Evolutionary conservation across 306 rosid species (phyloP), one percentile per base, ranked within the genome.

Genomic region (Dalbergia cultrata): DNA sequence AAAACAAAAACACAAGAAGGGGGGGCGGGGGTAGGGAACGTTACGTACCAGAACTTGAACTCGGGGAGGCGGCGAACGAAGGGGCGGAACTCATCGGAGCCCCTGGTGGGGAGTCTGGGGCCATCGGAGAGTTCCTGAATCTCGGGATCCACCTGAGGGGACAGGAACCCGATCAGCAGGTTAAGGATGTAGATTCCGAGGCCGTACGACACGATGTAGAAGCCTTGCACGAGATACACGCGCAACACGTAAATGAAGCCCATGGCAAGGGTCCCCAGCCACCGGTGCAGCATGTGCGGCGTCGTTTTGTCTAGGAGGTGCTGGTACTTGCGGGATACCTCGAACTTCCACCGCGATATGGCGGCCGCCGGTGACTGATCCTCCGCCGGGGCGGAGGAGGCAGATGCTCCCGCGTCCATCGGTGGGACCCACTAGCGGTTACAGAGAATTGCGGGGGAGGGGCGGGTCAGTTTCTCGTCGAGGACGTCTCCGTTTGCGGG

Each of bases 71-170:
- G 91, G 39, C 98, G 98, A 81, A 95, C 97, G 62, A 95, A 95
- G 45, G 98, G 98, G 12, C 98, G 98, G 67, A 92, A 94, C 83
- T 94, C 97, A 57, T 94, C 97, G 67, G 97, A 88, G 58, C 89
- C 89, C 45, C 94, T 73, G 37, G 97, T 85, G 3, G 98, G 98
- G 12, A 95, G 97, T 8, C 88, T 61, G 43, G 98, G 97, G 9
- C 97, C 97, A 5, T 89, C 92, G 45, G 90, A 69, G 68, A 86
- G 82, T 75, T 88, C 87, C 41, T 67, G 85, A 87, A 89, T 84
- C 87, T 95, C 95, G 2, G 97, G 98, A 83, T 95, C 99, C 35
- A 95, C 97, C 91, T 95, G 97, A 80, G 99, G 99, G 64, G 97
- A 95, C 39, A 92, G 93, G 71, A 95, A 92, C 0, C 97, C 97